Evolutionary conservation across 164 flowering plant species (phyloP).

Genomic region (Stephania japonica): DNA sequence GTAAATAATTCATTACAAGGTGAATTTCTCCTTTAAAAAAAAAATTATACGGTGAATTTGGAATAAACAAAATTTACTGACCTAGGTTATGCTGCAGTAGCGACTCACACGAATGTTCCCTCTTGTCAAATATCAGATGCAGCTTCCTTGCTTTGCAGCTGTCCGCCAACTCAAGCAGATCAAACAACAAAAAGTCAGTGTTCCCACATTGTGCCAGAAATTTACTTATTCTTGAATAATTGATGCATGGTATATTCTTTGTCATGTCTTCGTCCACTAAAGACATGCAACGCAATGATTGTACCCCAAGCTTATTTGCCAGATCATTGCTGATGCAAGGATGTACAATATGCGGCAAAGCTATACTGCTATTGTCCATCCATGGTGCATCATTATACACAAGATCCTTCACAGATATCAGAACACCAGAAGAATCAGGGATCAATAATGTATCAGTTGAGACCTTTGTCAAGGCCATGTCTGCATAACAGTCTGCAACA

Average conservation of each 20-base stretch:
- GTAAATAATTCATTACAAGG: no score
- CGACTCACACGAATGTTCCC: constrained; percentile 77
- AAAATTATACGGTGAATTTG: not conserved
- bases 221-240: constrained; percentile 52
- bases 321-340: constrained; percentile 73
- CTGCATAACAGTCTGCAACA: constrained; percentile 57
- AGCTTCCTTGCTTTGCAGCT: constrained; percentile 80
- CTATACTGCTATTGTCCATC: constrained; percentile 57
- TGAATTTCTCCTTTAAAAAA: no score
- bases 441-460: constrained; percentile 37
- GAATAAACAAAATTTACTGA: constrained; percentile 17
- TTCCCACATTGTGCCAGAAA: constrained; percentile 56
- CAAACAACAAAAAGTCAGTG: constrained; percentile 67
- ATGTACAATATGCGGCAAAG: constrained; percentile 63
- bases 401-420: constrained; percentile 49
- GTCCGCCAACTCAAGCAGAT: constrained; percentile 94
- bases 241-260: constrained; percentile 91
- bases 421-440: constrained; percentile 77
- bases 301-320: constrained; percentile 71
- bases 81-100: constrained; percentile 91
- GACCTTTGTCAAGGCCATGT: constrained; percentile 37
- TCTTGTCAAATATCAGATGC: constrained; percentile 76
- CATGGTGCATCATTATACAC: constrained; percentile 97
- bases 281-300: constrained; percentile 77
- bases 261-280: constrained; percentile 82